Evolutionary conservation across 768 basidiomycete genomes (phyloP).

Genomic region (Leccinum imitatum): DNA sequence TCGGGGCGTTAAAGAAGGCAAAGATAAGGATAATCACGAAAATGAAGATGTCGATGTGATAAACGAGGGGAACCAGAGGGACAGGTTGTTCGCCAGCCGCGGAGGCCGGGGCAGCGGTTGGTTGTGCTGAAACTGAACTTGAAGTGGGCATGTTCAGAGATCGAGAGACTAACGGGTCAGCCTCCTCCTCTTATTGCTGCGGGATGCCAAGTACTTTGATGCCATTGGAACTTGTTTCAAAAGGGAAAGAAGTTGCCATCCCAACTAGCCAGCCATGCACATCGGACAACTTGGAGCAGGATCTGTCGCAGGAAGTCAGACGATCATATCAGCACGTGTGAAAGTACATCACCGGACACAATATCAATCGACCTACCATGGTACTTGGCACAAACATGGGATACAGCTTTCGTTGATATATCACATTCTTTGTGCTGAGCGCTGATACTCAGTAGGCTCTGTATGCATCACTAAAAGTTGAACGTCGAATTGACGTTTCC

Average conservation of each 20-base stretch:
- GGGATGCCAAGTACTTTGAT: background rate
- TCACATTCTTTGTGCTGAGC: too few species aligned
- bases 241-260: background rate
- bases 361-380: too few species aligned
- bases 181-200: background rate
- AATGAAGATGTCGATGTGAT: constrained; percentile 46
- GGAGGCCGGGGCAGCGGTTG: background rate
- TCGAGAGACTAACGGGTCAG: background rate
- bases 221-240: background rate
- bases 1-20: constrained; percentile 46
- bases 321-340: too few species aligned
- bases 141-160: background rate
- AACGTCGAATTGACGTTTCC: too few species aligned
- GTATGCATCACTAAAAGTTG: too few species aligned
- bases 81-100: background rate
- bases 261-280: background rate
- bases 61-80: constrained; percentile 22
- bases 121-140: background rate
- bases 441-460: too few species aligned
- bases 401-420: too few species aligned
- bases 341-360: too few species aligned
- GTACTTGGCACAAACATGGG: too few species aligned
- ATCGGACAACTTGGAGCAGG: background rate
- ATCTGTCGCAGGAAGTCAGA: background rate
- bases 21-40: constrained; percentile 40